Evolutionary conservation across 495 filamentous ascomycete species (phyloP).

Genomic region (Tuber calosporum): DNA sequence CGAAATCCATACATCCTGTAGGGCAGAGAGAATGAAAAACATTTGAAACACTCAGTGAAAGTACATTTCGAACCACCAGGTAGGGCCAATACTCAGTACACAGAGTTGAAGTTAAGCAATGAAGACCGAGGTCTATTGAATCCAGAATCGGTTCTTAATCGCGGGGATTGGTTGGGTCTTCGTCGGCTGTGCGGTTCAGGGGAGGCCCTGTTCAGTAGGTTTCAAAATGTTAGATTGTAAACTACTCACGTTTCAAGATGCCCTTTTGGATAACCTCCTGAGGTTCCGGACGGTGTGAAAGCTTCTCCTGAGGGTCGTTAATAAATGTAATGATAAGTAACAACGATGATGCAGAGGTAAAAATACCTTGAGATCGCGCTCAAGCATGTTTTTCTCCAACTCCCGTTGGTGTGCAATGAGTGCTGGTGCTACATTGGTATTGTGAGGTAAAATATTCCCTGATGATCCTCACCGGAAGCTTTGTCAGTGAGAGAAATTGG

Average conservation of each 20-base stretch:
- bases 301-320: conserved; percentile 33
- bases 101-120: not conserved
- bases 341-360: not conserved
- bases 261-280: conserved; percentile 40
- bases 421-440: conserved; percentile 35
- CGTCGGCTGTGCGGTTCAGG: conserved; percentile 20
- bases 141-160: conserved; percentile 11
- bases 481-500: conserved; percentile 9
- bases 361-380: conserved; percentile 36
- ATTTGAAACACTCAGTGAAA: not conserved
- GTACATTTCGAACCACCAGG: not conserved
- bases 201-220: conserved; percentile 11
- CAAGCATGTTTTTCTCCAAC: conserved; percentile 39
- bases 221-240: not conserved
- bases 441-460: conserved; percentile 41
- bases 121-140: not conserved
- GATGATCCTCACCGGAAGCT: not conserved
- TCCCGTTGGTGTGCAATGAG: conserved; percentile 38
- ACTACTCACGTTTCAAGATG: conserved; percentile 34
- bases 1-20: not conserved
- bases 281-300: conserved; percentile 33
- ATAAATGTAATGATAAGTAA: not conserved
- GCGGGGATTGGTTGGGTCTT: conserved; percentile 37
- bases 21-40: not conserved
- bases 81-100: not conserved